A percentile compares a stretch with the other conserved stretches of the same genome.
These are phyloP conservation scores for Neurospora sp. DNA, from an alignment of 495 filamentous ascomycete species.

Conservation along the genomic window DNA sequence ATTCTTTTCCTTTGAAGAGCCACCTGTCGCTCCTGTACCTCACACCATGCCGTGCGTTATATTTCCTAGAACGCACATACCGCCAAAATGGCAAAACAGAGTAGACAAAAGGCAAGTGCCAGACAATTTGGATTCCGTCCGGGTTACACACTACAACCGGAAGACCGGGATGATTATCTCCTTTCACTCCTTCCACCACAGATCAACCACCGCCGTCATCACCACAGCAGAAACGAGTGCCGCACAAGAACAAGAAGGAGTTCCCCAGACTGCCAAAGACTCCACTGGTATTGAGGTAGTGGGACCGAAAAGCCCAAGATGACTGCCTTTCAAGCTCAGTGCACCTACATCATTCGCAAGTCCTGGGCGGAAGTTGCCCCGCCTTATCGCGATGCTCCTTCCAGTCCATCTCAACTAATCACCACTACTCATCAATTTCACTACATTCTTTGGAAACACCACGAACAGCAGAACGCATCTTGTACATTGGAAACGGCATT, in stretches of 20 bases:
- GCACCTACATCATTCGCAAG: not conserved
- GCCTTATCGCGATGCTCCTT: not conserved
- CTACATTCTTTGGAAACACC: not conserved
- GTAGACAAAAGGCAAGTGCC: not conserved
- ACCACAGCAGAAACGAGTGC: not conserved
- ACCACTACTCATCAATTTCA: not conserved
- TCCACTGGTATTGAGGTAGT: not conserved
- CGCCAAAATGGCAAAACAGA: not conserved
- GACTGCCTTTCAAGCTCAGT: not conserved
- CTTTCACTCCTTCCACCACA: not conserved
- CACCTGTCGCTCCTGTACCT: not conserved
- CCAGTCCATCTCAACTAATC: not conserved
- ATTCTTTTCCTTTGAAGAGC: not conserved
- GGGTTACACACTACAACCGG: not conserved
- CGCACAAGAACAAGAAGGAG: not conserved
- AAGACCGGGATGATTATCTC: not conserved
- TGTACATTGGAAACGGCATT: too few species aligned
- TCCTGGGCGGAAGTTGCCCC: not conserved
- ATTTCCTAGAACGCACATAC: not conserved
- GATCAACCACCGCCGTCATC: not conserved
- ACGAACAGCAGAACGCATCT: not conserved
- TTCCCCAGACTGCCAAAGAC: not conserved
- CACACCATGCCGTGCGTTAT: not conserved
- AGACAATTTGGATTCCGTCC: not conserved
- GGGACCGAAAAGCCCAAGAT: not conserved